Base-by-base conservation (phyloP, 495 filamentous ascomycete genomes). In the Xylaria acuta region DNA sequence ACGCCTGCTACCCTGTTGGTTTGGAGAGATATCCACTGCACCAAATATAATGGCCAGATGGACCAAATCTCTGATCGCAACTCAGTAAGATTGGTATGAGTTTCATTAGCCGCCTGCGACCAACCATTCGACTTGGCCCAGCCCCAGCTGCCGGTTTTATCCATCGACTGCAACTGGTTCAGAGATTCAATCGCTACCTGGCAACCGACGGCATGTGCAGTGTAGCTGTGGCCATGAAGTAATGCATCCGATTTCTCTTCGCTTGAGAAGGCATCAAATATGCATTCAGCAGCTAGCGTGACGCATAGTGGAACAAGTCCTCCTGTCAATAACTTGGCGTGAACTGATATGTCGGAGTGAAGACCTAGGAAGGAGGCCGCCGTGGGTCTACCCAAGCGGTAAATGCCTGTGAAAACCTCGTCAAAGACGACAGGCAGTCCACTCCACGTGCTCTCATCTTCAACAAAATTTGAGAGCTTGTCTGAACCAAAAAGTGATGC, bases 141-240 rank as follows among this genome's bases (percentile, higher is more conserved):
- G 58, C 74, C 73, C 89, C 88, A 92, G 0, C 80, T 80, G 0
- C 85, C 87, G 18, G 74, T 67, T 6, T 68, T 77, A 7, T 92
- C 88, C 82, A 93, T 85, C 16, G 81, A 71, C 60, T 82, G 77
- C 85, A 93, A 85, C 49, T 81, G 82, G 65, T 78, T 79, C 49
- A 94, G 69, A 9, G 87, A 89, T 32, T 87, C 86, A 18, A 88
- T 81, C 0, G 92, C 92, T 16, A 94, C 92, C 18, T 89, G 86
- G 73, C 92, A 95, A 1, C 92, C 92, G 11, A 94, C 85, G 0
- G 92, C 84, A 77, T 95, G 92, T 3, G 92, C 92, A 0, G 92
- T 95, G 74, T 95, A 95, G 75, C 91, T 93, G 80, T 95, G 92
- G 0, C 92, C 92, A 74, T 95, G 92, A 43, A 95, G 83, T 43